Percentiles rank a stretch among this genome's conserved stretches.
Evolutionary conservation across 169 alveolate genomes (phyloP).

Genomic region (Plasmodium cynomolgi): DNA sequence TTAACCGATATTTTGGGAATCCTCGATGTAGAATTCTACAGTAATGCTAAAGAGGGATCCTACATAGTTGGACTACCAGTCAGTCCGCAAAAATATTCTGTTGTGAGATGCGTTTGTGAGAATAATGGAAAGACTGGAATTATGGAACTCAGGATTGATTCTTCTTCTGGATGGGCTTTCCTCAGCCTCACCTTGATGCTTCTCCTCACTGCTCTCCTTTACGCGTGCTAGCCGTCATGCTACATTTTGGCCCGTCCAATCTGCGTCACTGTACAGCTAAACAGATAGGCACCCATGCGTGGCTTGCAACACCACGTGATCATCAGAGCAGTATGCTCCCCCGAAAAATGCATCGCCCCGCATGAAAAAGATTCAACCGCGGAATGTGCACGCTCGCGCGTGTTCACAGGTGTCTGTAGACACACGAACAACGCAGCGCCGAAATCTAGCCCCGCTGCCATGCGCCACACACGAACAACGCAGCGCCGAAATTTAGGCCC

Average conservation of each 20-base stretch:
- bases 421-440: too few species aligned
- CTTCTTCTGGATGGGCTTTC: neutral
- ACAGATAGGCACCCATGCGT: neutral
- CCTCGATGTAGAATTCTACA: constrained; percentile 23
- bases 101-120: constrained; percentile 52
- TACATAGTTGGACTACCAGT: constrained; percentile 31
- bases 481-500: too few species aligned
- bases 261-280: neutral
- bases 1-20: constrained; percentile 22
- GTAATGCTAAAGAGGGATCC: neutral
- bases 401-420: too few species aligned
- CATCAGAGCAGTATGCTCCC: too few species aligned
- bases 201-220: neutral
- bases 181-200: constrained; percentile 8
- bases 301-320: too few species aligned
- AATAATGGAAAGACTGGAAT: constrained; percentile 21
- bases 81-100: neutral
- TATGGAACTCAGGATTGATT: constrained; percentile 31
- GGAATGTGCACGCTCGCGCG: too few species aligned
- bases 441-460: too few species aligned
- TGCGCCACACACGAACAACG: too few species aligned
- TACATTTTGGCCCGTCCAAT: neutral
- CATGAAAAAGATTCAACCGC: too few species aligned
- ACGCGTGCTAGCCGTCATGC: neutral
- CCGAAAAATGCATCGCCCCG: too few species aligned